Base-by-base conservation (phyloP, 345 rosid species). In the Corchorus olitorius region DNA sequence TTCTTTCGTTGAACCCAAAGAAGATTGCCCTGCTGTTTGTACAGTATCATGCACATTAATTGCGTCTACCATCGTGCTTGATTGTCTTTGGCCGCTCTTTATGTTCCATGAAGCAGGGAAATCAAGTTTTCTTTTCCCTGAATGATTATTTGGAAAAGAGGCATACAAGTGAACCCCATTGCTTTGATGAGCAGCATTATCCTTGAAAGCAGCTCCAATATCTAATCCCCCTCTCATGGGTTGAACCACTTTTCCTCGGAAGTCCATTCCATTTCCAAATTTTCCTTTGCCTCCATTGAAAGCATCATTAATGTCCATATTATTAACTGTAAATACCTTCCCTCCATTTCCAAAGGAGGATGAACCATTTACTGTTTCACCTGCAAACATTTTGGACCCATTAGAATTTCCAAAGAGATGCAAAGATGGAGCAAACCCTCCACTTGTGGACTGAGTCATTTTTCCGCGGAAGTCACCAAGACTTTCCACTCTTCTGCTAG, bases 341-440 rank as follows among this genome's bases (percentile, higher is more conserved):
- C 56, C 65, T 59, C 76, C 68, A 59, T 59, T 41, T 46, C 65
- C 61, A 27, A 43, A 58, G 45, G 7, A 27, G 46, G 54, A 16
- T 15, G 27, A 46, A 34, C n/a, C 3, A 20, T 27, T 55, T 54
- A 60, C 43, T 27, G 52, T 43, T 60, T 16, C 20, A 45, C 68
- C 68, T 17, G 56, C 22, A 4, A 60, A 43, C 4, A 50, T 46
- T 60, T 60, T 67, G 41, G 16, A 14, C 37, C 37, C 39, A 27
- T 9, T 49, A 60, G 76, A 73, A 15, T 60, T 60, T 39, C 55
- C 55, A 58, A 45, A 67, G 39, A 73, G 76, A 37, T 73, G 52
- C 52, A 60, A 73, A 60, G 76, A 60, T 46, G 76, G 68, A 58
- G 58, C 45, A 9, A 39, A 43, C 41, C 56, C 77, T 35, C 14